phyloP scores from a whole-genome alignment of 441 rosid species.

The Kokia cookei region DNA sequence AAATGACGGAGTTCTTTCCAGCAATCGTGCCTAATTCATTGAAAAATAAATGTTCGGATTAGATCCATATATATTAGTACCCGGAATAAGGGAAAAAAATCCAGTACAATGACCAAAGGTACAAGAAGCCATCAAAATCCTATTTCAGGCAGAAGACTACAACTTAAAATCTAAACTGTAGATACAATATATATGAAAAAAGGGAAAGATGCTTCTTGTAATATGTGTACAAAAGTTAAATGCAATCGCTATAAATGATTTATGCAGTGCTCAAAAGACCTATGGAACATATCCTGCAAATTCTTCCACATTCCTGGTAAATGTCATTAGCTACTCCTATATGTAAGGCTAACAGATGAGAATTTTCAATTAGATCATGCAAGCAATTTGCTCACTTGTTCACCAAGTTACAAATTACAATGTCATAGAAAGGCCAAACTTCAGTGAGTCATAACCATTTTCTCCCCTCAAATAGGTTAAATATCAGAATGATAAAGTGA shows the following conservation, averaged over 20 bases:
- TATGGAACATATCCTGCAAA: background rate
- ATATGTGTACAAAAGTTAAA: background rate
- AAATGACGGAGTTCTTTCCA: constrained; percentile 90
- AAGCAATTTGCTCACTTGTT: background rate
- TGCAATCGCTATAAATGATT: background rate
- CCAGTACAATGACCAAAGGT: background rate
- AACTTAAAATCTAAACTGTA: background rate
- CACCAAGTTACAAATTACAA: background rate
- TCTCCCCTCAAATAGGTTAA: background rate
- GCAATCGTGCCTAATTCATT: constrained; percentile 55
- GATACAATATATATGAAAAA: background rate
- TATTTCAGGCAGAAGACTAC: background rate
- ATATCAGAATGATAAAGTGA: background rate
- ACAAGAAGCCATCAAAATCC: constrained; percentile 2
- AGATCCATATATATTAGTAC: background rate
- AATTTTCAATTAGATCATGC: background rate
- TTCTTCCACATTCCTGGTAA: background rate
- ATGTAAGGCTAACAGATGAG: background rate
- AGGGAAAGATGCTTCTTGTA: background rate
- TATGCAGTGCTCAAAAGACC: background rate
- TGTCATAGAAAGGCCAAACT: background rate
- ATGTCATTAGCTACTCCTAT: background rate
- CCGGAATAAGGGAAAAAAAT: background rate
- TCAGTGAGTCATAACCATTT: background rate
- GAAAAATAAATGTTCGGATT: constrained; percentile 1